Percentiles rank a stretch among this genome's conserved stretches.
Evolutionary conservation across 345 rosid genomes (phyloP).

Genomic region (Cardamine occulta): DNA sequence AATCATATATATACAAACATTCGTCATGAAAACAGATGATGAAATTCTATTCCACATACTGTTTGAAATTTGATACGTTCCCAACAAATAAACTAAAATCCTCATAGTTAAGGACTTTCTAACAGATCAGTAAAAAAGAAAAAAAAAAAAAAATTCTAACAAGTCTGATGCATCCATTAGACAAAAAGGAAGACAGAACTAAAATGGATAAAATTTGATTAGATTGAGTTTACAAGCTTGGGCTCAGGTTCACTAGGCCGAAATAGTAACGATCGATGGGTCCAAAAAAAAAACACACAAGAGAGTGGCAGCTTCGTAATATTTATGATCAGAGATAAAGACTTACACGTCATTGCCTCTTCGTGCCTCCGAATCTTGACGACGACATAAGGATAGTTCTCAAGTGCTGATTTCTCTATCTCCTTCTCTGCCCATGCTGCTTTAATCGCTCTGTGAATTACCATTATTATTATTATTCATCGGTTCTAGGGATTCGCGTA

Average conservation of each 20-base stretch:
- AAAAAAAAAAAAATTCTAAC: too few relatives aligned
- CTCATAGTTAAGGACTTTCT: too few relatives aligned
- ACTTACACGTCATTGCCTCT: background rate
- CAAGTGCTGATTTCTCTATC: background rate
- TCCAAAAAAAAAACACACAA: background rate
- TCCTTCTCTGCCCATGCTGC: background rate
- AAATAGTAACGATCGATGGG: background rate
- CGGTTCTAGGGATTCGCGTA: background rate
- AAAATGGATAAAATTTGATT: background rate
- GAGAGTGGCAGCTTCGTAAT: constrained; percentile 1
- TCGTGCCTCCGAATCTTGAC: background rate
- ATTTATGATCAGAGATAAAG: background rate
- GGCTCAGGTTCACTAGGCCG: background rate
- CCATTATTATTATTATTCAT: background rate
- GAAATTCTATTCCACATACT: too few relatives aligned
- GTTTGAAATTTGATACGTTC: too few relatives aligned
- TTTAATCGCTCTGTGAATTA: background rate
- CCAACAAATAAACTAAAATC: too few relatives aligned
- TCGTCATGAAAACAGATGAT: too few relatives aligned
- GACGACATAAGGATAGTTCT: background rate
- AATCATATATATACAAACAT: too few relatives aligned
- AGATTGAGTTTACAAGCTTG: too few relatives aligned
- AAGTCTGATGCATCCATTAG: constrained; percentile 26
- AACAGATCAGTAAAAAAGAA: too few relatives aligned
- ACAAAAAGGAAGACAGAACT: constrained; percentile 2